These are phyloP conservation scores for Xylogone sp. DNA, from an alignment of 2,329 filamentous ascomycete species.

Conservation along the genomic window DNA sequence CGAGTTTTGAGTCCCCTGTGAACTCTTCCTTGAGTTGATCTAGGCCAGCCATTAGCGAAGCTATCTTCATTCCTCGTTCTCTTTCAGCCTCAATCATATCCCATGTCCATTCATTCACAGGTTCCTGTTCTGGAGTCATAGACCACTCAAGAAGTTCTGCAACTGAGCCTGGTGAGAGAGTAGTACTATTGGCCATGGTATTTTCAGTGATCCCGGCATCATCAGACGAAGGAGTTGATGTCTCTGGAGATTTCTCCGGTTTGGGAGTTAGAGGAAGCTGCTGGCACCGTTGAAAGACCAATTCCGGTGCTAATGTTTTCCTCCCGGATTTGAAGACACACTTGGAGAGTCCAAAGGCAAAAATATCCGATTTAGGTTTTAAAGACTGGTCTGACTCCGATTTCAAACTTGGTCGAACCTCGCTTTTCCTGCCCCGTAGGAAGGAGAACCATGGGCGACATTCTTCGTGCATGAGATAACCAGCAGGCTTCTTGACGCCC, in stretches of 20 bases:
- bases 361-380: slow-evolving; percentile 25
- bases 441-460: neutral
- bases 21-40: slow-evolving; percentile 20
- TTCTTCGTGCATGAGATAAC: slow-evolving; percentile 11
- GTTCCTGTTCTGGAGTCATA: neutral
- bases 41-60: slow-evolving; percentile 10
- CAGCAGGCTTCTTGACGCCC: slow-evolving; percentile 30
- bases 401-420: neutral
- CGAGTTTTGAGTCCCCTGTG: slow-evolving; percentile 9
- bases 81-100: slow-evolving; percentile 16
- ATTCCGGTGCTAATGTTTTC: slow-evolving; percentile 46
- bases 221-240: neutral
- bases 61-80: slow-evolving; percentile 16
- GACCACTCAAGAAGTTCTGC: neutral
- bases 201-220: neutral
- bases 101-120: slow-evolving; percentile 6
- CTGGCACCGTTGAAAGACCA: slow-evolving; percentile 1
- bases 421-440: neutral
- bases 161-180: neutral
- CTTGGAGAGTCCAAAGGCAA: slow-evolving; percentile 51
- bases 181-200: neutral
- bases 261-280: neutral
- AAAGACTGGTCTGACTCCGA: neutral
- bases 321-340: slow-evolving; percentile 59
- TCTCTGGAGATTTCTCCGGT: neutral